Evolutionary conservation across 2,329 filamentous ascomycete species (phyloP).

Genomic region (Pseudocercospora cruenta): DNA sequence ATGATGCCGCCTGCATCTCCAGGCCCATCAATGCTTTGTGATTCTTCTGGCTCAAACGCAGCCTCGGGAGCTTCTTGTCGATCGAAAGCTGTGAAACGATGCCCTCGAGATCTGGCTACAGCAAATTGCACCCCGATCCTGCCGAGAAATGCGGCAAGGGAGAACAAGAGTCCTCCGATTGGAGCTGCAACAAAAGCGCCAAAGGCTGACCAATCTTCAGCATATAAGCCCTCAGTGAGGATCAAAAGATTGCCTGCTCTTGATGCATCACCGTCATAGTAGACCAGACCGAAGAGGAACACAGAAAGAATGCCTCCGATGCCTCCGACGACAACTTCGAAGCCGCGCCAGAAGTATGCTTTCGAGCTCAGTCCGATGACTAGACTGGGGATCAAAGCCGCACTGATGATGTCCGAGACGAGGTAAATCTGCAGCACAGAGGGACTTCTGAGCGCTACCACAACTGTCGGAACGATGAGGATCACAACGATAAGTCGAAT

Average conservation of each 20-base stretch:
- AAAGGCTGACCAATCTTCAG: slow-evolving; percentile 78
- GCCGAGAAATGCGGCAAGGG: slow-evolving; percentile 62
- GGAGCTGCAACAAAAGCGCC: slow-evolving; percentile 82
- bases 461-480: slow-evolving; percentile 73
- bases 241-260: slow-evolving; percentile 70
- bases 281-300: slow-evolving; percentile 79
- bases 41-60: slow-evolving; percentile 20
- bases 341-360: slow-evolving; percentile 74
- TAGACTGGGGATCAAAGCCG: slow-evolving; percentile 74
- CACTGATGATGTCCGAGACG: slow-evolving; percentile 78
- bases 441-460: slow-evolving; percentile 73
- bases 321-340: slow-evolving; percentile 77
- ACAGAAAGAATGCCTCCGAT: slow-evolving; percentile 77
- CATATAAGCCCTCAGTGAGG: slow-evolving; percentile 73
- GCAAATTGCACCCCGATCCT: slow-evolving; percentile 64
- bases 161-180: slow-evolving; percentile 74
- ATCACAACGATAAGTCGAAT: slow-evolving; percentile 71
- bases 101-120: slow-evolving; percentile 60
- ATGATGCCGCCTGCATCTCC: background rate
- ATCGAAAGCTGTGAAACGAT: slow-evolving; percentile 70
- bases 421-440: slow-evolving; percentile 80
- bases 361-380: slow-evolving; percentile 70
- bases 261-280: slow-evolving; percentile 67
- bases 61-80: slow-evolving; percentile 44
- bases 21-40: slow-evolving; percentile 14